phyloP scores from a whole-genome alignment of 768 basidiomycete species.

The Erythrobasidium yunnanense region DNA sequence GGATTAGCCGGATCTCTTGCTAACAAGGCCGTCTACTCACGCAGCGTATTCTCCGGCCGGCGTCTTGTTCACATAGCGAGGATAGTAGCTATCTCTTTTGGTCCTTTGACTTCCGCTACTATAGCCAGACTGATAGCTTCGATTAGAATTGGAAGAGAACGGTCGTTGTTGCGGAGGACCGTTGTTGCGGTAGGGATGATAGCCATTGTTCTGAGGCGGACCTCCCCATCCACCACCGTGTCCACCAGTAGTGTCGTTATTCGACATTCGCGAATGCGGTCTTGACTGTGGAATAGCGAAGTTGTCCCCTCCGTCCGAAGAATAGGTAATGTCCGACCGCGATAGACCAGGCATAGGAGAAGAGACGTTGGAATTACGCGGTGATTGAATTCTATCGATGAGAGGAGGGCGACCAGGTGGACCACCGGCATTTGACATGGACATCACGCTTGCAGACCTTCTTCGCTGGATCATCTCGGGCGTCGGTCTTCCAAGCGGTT shows the following conservation, averaged over 20 bases:
- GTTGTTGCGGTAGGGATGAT: neutral
- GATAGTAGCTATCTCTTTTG: constrained; percentile 11
- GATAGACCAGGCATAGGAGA: constrained; percentile 4
- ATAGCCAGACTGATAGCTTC: neutral
- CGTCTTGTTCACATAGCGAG: neutral
- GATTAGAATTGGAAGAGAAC: neutral
- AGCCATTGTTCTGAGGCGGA: neutral
- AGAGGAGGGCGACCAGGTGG: neutral
- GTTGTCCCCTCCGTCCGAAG: neutral
- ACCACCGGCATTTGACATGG: no score
- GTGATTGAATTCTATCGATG: neutral
- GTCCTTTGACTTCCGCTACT: neutral
- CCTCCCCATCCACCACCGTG: neutral
- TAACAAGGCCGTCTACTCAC: neutral
- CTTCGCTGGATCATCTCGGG: neutral
- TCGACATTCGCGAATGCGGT: constrained; percentile 20
- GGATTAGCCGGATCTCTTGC: neutral
- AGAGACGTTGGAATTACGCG: neutral
- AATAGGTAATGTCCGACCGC: neutral
- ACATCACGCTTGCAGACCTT: neutral
- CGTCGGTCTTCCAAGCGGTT: neutral
- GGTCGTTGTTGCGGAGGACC: neutral
- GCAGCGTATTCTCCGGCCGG: neutral
- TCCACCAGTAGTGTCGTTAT: neutral
- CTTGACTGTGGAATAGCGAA: neutral